phyloP scores from a whole-genome alignment of 1,284 basidiomycete species.

The Marasmius oreades region DNA sequence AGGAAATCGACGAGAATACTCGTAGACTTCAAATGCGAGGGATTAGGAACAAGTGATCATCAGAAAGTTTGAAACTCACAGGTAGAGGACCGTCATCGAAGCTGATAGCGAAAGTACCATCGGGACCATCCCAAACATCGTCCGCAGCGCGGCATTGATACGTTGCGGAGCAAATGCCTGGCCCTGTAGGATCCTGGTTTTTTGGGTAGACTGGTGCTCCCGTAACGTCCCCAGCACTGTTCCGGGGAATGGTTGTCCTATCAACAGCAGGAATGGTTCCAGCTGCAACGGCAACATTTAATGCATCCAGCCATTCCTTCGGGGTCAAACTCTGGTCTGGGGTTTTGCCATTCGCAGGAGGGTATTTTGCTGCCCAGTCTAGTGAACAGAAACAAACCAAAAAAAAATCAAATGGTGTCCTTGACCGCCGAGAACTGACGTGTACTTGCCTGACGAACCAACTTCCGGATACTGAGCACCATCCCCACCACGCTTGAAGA shows the following conservation, averaged over 20 bases:
- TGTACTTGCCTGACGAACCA: constrained; percentile 50
- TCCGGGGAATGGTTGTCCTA: constrained; percentile 28
- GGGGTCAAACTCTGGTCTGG: constrained; percentile 51
- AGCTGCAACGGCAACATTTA: constrained; percentile 58
- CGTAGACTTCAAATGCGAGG: background rate
- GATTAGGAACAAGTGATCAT: background rate
- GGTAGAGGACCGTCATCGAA: constrained; percentile 81
- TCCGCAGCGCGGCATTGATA: constrained; percentile 57
- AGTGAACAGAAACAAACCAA: background rate
- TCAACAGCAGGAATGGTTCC: constrained; percentile 75
- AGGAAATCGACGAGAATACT: constrained; percentile 41
- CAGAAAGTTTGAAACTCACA: constrained; percentile 31
- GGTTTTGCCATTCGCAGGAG: constrained; percentile 22
- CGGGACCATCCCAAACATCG: constrained; percentile 72
- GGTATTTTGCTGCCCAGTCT: constrained; percentile 63
- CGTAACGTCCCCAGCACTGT: constrained; percentile 13
- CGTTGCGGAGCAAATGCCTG: constrained; percentile 61
- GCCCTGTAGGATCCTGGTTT: constrained; percentile 48
- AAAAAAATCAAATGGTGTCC: constrained; percentile 1
- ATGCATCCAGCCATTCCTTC: constrained; percentile 62
- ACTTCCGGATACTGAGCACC: constrained; percentile 46
- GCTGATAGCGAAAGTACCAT: constrained; percentile 51
- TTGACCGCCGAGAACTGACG: background rate
- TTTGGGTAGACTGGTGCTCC: constrained; percentile 51
- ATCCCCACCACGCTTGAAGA: constrained; percentile 55